Conservation (phyloP, 257 asterid genomes). For the Coffea eugenioides region DNA sequence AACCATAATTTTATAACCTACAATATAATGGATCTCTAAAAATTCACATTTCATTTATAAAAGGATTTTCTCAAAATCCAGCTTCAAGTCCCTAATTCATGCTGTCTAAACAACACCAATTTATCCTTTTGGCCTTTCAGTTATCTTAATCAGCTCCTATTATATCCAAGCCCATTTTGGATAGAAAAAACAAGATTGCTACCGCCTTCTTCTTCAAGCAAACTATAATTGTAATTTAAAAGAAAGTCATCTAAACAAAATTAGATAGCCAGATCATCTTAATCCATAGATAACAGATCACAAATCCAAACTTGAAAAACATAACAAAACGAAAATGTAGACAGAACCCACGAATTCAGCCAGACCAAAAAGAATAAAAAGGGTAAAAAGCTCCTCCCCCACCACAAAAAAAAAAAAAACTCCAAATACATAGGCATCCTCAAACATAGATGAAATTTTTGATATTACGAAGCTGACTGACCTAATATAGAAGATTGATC, state of each 20-base stretch:
- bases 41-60: background rate
- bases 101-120: background rate
- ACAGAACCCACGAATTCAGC: background rate
- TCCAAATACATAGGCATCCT: background rate
- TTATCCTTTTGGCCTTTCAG: background rate
- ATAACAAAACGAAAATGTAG: background rate
- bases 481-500: conserved; percentile 11
- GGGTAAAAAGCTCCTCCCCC: background rate
- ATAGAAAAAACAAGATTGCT: no score
- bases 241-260: background rate
- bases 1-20: background rate
- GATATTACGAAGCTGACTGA: background rate
- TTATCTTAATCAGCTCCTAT: background rate
- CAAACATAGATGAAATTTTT: background rate
- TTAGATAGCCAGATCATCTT: background rate
- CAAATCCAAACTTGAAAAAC: background rate
- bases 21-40: background rate
- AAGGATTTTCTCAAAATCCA: background rate
- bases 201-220: background rate
- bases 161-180: background rate
- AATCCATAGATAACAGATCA: background rate
- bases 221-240: background rate
- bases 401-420: background rate
- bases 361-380: background rate
- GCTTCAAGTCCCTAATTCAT: background rate